A percentile compares a stretch with the other conserved stretches of the same genome.
Conservation (phyloP, 2,329 filamentous ascomycete species). For the Berkeleyomyces basicola region DNA sequence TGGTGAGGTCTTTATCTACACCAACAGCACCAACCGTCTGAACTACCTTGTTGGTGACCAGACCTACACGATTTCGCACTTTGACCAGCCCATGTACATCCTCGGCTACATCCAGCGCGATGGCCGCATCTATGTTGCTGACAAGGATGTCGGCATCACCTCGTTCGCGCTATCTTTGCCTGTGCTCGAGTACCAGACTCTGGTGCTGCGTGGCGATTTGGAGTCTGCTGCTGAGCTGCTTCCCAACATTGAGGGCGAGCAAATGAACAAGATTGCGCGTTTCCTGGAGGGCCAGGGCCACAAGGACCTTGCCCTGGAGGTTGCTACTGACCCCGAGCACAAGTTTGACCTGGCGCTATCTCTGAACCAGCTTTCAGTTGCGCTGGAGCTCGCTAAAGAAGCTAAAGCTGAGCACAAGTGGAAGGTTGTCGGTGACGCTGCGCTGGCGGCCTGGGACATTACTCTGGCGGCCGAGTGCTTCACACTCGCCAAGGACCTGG, state of each 20-base stretch:
- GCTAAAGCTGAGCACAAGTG: slow-evolving; percentile 91
- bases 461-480: slow-evolving; percentile 86
- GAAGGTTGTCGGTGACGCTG: slow-evolving; percentile 92
- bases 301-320: slow-evolving; percentile 86
- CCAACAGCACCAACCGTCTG: slow-evolving; percentile 85
- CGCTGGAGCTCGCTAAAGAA: slow-evolving; percentile 65
- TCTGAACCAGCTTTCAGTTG: slow-evolving; percentile 69
- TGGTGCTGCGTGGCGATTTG: slow-evolving; percentile 86
- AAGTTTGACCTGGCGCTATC: slow-evolving; percentile 84
- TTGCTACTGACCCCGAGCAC: slow-evolving; percentile 88
- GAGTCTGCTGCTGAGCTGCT: slow-evolving; percentile 79
- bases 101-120: slow-evolving; percentile 91
- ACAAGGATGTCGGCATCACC: slow-evolving; percentile 86
- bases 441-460: slow-evolving; percentile 73
- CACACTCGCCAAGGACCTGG: slow-evolving; percentile 73
- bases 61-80: slow-evolving; percentile 93
- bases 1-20: slow-evolving; percentile 98
- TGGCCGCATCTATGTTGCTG: slow-evolving; percentile 83
- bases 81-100: slow-evolving; percentile 88
- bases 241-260: slow-evolving; percentile 67
- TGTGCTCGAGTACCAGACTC: slow-evolving; percentile 91
- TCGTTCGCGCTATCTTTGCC: slow-evolving; percentile 83
- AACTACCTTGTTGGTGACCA: slow-evolving; percentile 98
- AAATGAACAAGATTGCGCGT: slow-evolving; percentile 94
- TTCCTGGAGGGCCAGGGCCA: slow-evolving; percentile 96